Percentiles rank a stretch among this genome's conserved stretches.
phyloP scores from a whole-genome alignment of 192 early-diverging fungal genomes.

The Coemansia sp. region DNA sequence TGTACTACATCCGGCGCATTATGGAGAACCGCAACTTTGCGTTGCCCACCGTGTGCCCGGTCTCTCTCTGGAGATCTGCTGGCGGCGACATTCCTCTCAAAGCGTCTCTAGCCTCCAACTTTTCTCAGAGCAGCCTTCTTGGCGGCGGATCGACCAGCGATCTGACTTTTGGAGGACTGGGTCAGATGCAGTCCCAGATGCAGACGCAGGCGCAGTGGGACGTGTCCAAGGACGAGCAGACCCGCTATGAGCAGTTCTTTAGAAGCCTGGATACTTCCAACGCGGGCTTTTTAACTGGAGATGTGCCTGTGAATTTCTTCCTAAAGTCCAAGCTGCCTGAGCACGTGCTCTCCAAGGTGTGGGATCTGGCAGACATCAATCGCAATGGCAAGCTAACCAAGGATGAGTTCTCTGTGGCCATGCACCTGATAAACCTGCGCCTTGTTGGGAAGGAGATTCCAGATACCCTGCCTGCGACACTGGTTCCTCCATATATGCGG shows the following conservation, averaged over 20 bases:
- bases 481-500: constrained; percentile 55
- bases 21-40: constrained; percentile 71
- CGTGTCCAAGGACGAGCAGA: constrained; percentile 70
- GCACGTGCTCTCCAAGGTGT: constrained; percentile 71
- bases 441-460: constrained; percentile 60
- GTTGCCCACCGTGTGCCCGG: constrained; percentile 73
- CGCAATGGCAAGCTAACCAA: constrained; percentile 62
- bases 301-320: constrained; percentile 77
- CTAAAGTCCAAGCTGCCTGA: constrained; percentile 75
- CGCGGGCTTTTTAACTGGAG: constrained; percentile 68
- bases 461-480: constrained; percentile 42
- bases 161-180: constrained; percentile 12
- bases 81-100: constrained; percentile 52
- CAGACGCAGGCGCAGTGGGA: constrained; percentile 62
- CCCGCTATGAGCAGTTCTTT: constrained; percentile 77
- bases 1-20: constrained; percentile 82
- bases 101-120: constrained; percentile 13
- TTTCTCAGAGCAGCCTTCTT: constrained; percentile 35
- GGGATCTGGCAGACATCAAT: constrained; percentile 73
- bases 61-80: constrained; percentile 59
- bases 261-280: constrained; percentile 67
- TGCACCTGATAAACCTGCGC: constrained; percentile 73
- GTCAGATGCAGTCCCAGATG: background rate
- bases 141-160: constrained; percentile 33
- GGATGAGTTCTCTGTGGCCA: constrained; percentile 80